Evolutionary conservation across 805 yeast species (phyloP).

Genomic region (Yarrowia bubula): DNA sequence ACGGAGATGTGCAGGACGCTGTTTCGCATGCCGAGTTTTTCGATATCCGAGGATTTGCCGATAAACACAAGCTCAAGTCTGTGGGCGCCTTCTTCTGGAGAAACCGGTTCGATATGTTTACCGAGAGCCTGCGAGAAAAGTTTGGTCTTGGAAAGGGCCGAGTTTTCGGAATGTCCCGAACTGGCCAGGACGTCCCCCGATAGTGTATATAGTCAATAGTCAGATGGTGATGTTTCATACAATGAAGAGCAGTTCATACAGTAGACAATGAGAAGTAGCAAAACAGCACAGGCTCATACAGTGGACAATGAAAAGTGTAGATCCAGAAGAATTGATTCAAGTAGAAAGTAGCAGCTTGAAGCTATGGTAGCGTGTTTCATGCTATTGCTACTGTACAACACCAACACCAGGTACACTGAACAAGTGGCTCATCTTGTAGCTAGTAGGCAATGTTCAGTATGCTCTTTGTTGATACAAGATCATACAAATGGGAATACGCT

Average conservation of each 20-base stretch:
- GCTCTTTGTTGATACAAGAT: too few species aligned
- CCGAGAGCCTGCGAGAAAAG: constrained; percentile 61
- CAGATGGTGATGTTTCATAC: not conserved
- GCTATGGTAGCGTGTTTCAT: too few species aligned
- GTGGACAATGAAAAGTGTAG: too few species aligned
- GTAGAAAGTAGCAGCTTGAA: too few species aligned
- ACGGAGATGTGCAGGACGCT: constrained; percentile 23
- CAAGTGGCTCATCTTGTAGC: too few species aligned
- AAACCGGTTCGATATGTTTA: constrained; percentile 74
- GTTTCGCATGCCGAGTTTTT: constrained; percentile 50
- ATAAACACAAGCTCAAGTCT: constrained; percentile 56
- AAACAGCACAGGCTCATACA: not conserved
- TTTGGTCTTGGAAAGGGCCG: constrained; percentile 75
- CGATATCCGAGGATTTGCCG: constrained; percentile 69
- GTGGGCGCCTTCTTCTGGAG: constrained; percentile 94
- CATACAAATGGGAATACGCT: too few species aligned
- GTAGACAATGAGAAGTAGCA: too few species aligned
- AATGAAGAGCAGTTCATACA: not conserved
- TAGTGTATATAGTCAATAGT: constrained; percentile 23
- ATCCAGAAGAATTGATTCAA: too few species aligned
- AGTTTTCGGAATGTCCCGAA: constrained; percentile 45
- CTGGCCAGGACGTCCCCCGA: constrained; percentile 25
- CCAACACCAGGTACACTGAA: too few species aligned
- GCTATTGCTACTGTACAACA: too few species aligned
- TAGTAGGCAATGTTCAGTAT: too few species aligned